These are phyloP conservation scores for Hypholoma fasciculare DNA, from an alignment of 768 basidiomycete species.

Conservation along the genomic window DNA sequence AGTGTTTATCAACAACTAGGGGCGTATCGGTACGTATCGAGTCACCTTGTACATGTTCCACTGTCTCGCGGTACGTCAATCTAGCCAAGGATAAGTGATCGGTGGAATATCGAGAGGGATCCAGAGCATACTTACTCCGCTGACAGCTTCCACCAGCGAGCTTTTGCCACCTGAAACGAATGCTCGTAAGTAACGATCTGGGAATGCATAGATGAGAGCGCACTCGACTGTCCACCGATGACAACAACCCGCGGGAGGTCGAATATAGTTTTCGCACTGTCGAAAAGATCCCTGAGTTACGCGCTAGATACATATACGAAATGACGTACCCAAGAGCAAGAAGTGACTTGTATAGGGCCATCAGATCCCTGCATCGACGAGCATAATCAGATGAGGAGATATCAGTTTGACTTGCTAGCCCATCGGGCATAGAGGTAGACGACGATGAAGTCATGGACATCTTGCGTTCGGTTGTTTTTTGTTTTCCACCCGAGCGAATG, in stretches of 20 bases:
- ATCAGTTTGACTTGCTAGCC: neutral
- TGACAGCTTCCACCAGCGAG: conserved; percentile 58
- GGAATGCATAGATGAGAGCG: neutral
- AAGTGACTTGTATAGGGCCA: conserved; percentile 5
- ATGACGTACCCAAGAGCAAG: neutral
- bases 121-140: conserved; percentile 38
- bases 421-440: neutral
- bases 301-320: neutral
- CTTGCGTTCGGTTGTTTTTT: too few species aligned
- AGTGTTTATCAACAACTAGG: neutral
- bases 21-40: neutral
- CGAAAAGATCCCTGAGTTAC: neutral
- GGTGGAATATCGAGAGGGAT: neutral
- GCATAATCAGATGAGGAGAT: conserved; percentile 7
- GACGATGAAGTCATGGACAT: neutral
- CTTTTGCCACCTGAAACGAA: conserved; percentile 52
- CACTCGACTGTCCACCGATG: conserved; percentile 58
- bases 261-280: conserved; percentile 19
- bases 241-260: conserved; percentile 55
- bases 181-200: neutral
- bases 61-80: conserved; percentile 63
- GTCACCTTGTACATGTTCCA: conserved; percentile 58
- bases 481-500: too few species aligned
- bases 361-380: conserved; percentile 2
- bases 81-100: conserved; percentile 25